Base-by-base conservation (phyloP, 2,329 filamentous ascomycete species). In the Nectriaceae sp. region DNA sequence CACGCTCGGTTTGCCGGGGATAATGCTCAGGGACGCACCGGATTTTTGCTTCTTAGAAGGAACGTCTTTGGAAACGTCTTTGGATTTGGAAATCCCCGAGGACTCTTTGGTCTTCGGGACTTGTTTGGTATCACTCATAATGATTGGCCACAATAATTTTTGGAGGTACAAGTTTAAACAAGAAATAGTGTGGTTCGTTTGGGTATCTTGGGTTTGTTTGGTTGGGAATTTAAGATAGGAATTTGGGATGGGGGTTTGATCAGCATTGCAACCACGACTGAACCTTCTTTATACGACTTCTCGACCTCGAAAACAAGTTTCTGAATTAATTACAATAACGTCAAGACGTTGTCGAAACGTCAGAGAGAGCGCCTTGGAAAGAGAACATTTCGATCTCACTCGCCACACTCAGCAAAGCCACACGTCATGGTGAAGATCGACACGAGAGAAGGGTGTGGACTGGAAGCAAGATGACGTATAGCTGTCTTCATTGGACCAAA, bases 21-120 rank as follows among this genome's bases (percentile, higher is more conserved):
- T 55, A 50, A 59, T 29, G 45, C n/a, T 16, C 6, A 49, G 50
- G 18, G 50, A 61, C 67, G 55, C 51, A 70, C 67, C 59, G 49
- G 67, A 57, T 49, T 65, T 61, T 42, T 56, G 50, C 50, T 64
- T 51, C 53, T 67, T 63, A 19, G 50, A 40, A 31, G 58, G 52
- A 49, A 55, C 53, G 21, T 63, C 58, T 51, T 59, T 51, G 46
- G 63, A 63, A 33, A 60, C 61, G 24, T 68, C 65, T 52, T 68
- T 67, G 41, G 58, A 61, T 54, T 64, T 61, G 5, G 59, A 59
- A 42, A 65, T 57, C 21, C 64, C 54, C 38, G 61, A 52, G 18
- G 62, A 62, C 38, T 67, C 63, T 26, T 55, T 44, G 40, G 50
- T 52, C 42, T 64, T 47, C 61, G 61, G 62, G 35, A 11, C 42